Conservation (phyloP, 441 rosid genomes). For the Erysimum cheiri region DNA sequence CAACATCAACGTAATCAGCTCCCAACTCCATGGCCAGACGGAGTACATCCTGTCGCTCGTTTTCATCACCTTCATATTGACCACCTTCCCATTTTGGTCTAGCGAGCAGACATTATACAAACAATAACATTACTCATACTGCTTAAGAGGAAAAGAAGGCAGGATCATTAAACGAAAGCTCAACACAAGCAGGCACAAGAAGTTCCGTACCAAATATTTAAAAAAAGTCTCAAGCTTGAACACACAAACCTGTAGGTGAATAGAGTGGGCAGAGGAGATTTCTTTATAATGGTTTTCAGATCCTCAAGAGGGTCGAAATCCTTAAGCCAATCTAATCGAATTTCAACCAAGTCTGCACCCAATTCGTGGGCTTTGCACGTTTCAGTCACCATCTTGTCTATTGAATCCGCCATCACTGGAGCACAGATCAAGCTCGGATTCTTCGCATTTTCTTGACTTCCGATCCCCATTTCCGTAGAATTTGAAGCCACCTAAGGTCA, state of each 20-base stretch:
- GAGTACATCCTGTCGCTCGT: constrained; percentile 63
- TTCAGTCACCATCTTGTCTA: constrained; percentile 60
- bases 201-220: constrained; percentile 15
- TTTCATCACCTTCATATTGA: constrained; percentile 87
- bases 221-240: constrained; percentile 18
- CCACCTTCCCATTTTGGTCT: constrained; percentile 99
- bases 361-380: constrained; percentile 60
- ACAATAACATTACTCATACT: constrained; percentile 12
- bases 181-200: not conserved
- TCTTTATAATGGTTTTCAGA: constrained; percentile 54
- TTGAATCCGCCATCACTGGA: constrained; percentile 78
- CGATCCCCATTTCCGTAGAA: constrained; percentile 42
- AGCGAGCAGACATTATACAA: constrained; percentile 18
- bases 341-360: constrained; percentile 90
- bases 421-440: constrained; percentile 78
- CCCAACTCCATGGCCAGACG: constrained; percentile 87
- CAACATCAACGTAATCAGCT: constrained; percentile 93
- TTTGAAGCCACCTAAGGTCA: constrained; percentile 51
- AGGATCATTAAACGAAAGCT: not conserved
- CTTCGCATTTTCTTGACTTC: constrained; percentile 44
- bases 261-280: constrained; percentile 77
- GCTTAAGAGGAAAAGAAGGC: not conserved
- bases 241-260: constrained; percentile 81
- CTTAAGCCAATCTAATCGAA: constrained; percentile 78
- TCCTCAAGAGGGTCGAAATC: constrained; percentile 55